Conservation (phyloP, 805 yeast species). For the Wickerhamia fluorescens region DNA sequence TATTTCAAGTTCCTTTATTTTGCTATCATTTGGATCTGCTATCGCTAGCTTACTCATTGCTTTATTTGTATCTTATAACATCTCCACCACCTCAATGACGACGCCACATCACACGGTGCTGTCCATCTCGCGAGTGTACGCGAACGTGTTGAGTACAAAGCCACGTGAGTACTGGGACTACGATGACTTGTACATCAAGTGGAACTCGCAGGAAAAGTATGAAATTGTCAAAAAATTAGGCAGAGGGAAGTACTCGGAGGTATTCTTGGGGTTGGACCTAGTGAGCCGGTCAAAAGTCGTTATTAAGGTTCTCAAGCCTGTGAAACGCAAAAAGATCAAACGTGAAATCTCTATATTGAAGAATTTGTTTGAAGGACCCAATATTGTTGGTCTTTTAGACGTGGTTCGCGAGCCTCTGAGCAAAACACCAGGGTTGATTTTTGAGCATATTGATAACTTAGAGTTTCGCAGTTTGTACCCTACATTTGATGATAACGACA, state of each 20-base stretch:
- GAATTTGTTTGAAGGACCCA: conserved; percentile 79
- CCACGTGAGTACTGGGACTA: conserved; percentile 83
- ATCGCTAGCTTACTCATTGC: no score
- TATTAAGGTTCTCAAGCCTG: conserved; percentile 89
- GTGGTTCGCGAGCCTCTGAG: conserved; percentile 82
- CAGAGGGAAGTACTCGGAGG: conserved; percentile 91
- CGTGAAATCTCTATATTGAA: conserved; percentile 84
- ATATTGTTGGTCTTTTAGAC: conserved; percentile 67
- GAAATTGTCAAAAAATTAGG: conserved; percentile 83
- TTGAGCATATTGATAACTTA: conserved; percentile 76
- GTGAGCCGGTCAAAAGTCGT: conserved; percentile 61
- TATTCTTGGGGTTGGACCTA: conserved; percentile 74
- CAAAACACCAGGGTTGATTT: conserved; percentile 83
- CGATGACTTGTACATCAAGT: conserved; percentile 60
- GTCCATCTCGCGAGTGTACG: conserved; percentile 70
- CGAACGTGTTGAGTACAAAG: conserved; percentile 69
- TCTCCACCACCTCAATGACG: conserved; percentile 5
- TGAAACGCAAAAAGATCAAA: conserved; percentile 85
- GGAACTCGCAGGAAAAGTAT: conserved; percentile 83
- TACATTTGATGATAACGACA: conserved; percentile 64
- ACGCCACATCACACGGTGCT: conserved; percentile 18
- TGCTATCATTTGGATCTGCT: conserved; percentile 1
- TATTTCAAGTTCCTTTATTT: neutral
- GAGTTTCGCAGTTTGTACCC: conserved; percentile 88
- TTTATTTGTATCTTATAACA: conserved; percentile 1